Base-by-base conservation (phyloP, 2,329 filamentous ascomycete genomes). In the Neospermospora avenae region DNA sequence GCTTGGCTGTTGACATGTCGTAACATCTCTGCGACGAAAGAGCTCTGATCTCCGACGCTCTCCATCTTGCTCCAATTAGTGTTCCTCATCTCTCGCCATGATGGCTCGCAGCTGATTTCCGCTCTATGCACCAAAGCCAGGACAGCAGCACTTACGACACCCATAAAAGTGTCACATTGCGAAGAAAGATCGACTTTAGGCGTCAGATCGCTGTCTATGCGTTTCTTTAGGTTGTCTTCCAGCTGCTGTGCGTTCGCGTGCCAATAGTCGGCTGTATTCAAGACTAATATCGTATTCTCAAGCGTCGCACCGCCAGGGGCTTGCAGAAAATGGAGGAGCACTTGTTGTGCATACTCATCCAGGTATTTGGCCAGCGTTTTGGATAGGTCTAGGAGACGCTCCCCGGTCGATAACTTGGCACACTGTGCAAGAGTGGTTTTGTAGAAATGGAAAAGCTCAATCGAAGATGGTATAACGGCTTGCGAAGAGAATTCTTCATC, bases 241-340 rank as follows among this genome's bases (percentile, higher is more conserved):
- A 99, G 81, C 72, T 98, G 93, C 51, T 87, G 92, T 52, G 92
- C 95, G 31, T 96, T 98, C 25, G 85, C 86, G 71, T 97, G 93
- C 84, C 95, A 99, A 74, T 98, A 99, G 71, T 99, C 95, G 0
- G 95, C 93, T 1, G 95, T 98, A 72, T 99, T 99, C 51, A 99
- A 80, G 1, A 98, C 92, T 3, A 96, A 78, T 14, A 97, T 83
- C 3, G 90, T 84, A 64, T 96, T 89, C 69, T 96, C 87, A 2
- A 95, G 70, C 3, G 80, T 75, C 1, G 83, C 78, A 70, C 75
- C 89, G 11, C 67, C 68, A 10, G 70, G 63, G 24, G 59, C 52
- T 65, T 86, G 84, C 6, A 88, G 71, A 62, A 89, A 88, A 65
- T 87, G 83, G 16, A 96, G 82, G 6, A 99, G 80, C 2, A 99